These are phyloP conservation scores for Phyllostachys edulis DNA, from an alignment of 176 grass and related monocot genomes.

Conservation along the genomic window DNA sequence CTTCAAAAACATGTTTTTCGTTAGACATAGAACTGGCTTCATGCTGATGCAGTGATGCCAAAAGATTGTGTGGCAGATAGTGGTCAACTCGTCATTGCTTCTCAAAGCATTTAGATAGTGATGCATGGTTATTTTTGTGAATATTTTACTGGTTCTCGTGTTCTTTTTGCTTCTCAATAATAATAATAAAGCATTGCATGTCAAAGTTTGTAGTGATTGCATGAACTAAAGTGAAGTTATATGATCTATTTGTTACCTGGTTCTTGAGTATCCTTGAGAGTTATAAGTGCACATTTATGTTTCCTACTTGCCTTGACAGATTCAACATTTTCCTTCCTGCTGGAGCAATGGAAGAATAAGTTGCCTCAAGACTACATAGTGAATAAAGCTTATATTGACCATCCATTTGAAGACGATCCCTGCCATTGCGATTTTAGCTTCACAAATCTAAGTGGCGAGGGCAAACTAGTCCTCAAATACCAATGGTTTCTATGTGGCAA, in stretches of 20 bases:
- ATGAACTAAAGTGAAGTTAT: constrained; percentile 17
- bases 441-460: constrained; percentile 46
- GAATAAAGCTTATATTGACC: constrained; percentile 76
- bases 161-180: constrained; percentile 9
- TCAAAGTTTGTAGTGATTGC: constrained; percentile 13
- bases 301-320: constrained; percentile 48
- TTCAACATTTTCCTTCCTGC: constrained; percentile 90
- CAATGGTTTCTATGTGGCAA: constrained; percentile 84
- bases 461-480: constrained; percentile 59
- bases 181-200: not conserved
- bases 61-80: not conserved
- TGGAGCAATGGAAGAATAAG: constrained; percentile 81
- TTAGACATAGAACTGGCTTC: not conserved
- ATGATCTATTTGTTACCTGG: constrained; percentile 23
- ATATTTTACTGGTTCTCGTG: not conserved
- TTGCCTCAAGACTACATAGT: constrained; percentile 63
- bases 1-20: constrained; percentile 7
- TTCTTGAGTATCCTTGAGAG: constrained; percentile 9
- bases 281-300: constrained; percentile 24
- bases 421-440: constrained; percentile 81
- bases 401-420: constrained; percentile 95
- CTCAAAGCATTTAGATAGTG: not conserved
- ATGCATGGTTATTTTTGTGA: not conserved
- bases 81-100: constrained; percentile 4
- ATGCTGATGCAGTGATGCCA: constrained; percentile 17